phyloP scores from a whole-genome alignment of 176 grass and related monocot species.

The Aegilops bicornis region DNA sequence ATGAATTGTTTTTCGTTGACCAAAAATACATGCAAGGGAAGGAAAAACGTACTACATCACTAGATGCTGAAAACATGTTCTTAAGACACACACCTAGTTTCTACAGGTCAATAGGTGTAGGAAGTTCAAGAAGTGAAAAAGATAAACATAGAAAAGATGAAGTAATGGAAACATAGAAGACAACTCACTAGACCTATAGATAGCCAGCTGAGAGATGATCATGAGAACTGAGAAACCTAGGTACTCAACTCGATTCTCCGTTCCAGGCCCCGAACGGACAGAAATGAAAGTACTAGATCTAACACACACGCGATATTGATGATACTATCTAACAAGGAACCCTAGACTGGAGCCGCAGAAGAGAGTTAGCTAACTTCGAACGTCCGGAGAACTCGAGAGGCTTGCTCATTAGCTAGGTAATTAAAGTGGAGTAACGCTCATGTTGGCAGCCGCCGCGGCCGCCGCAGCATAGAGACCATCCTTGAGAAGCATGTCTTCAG shows the following conservation, averaged over 20 bases:
- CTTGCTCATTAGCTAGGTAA: conserved; percentile 19
- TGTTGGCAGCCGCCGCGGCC: conserved; percentile 48
- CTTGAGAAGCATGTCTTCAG: conserved; percentile 90
- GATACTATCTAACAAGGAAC: conserved; percentile 30
- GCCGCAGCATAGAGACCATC: conserved; percentile 72
- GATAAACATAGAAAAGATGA: not conserved
- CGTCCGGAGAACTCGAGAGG: not conserved
- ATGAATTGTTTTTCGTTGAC: not conserved
- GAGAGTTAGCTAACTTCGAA: not conserved
- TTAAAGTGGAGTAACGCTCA: conserved; percentile 81
- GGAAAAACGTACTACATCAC: not conserved
- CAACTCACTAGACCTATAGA: conserved; percentile 18
- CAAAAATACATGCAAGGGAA: not conserved
- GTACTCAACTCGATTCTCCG: conserved; percentile 28
- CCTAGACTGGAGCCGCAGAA: conserved; percentile 7
- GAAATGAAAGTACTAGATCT: conserved; percentile 15
- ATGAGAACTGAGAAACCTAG: conserved; percentile 15
- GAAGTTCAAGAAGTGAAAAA: conserved; percentile 11
- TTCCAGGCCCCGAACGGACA: conserved; percentile 4
- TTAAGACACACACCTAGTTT: conserved; percentile 29
- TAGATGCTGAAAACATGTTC: conserved; percentile 31
- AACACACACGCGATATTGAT: conserved; percentile 34
- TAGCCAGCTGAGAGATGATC: not conserved
- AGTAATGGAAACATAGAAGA: conserved; percentile 7
- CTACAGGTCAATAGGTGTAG: conserved; percentile 25